Evolutionary conservation across 495 filamentous ascomycete genomes (phyloP).

Genomic region (Xylaria telfairii): DNA sequence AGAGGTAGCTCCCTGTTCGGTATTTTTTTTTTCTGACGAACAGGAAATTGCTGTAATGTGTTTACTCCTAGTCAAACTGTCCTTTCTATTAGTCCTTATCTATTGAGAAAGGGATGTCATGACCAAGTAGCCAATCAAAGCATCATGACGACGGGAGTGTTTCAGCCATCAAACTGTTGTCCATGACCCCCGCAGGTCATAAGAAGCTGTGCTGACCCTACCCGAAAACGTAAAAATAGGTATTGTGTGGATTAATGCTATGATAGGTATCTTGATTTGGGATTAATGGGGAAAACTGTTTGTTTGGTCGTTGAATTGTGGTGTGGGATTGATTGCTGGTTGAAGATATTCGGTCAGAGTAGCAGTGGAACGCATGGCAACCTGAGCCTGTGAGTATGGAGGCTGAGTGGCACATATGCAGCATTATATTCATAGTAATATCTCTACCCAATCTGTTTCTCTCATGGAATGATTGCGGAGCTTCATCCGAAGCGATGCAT

Average conservation of each 20-base stretch:
- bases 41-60: neutral
- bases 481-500: constrained; percentile 6
- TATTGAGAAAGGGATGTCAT: neutral
- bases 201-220: constrained; percentile 1
- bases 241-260: neutral
- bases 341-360: neutral
- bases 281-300: neutral
- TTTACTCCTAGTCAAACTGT: neutral
- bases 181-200: neutral
- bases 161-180: neutral
- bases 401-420: neutral
- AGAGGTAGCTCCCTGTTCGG: neutral
- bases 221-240: neutral
- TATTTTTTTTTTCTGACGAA: neutral
- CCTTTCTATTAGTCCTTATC: neutral
- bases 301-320: neutral
- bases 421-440: constrained; percentile 13
- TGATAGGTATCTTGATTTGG: neutral
- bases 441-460: neutral
- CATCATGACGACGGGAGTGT: neutral
- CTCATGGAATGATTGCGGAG: neutral
- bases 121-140: constrained; percentile 14
- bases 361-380: constrained; percentile 5
- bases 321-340: neutral
- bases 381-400: neutral